Base-by-base conservation (phyloP, 179 eudicot species). In the Actinidia polygama region DNA sequence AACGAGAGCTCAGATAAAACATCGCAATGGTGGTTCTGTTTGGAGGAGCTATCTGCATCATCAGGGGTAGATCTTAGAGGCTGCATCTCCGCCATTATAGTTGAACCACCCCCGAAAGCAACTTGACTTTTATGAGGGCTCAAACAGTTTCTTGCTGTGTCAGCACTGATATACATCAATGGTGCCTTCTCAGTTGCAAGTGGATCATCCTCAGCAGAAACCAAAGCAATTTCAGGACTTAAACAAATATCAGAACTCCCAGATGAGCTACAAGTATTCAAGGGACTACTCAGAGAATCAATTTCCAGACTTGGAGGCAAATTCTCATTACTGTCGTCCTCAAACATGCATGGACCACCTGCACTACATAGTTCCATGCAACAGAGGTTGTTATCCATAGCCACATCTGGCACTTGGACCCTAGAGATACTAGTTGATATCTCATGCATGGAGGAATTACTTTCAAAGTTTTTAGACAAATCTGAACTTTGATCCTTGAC, bases 351-450 rank as follows among this genome's bases (percentile, higher is more conserved):
- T 78, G 82, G 49, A n/a, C 75, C 85, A 77, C 40, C 79, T 24
- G n/a, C 66, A 61, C 59, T 40, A 21, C 24, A 19, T 73, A 51
- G 51, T 57, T 78, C 79, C 26, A 44, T 73, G 77, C 53, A 26
- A 73, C 75, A 74, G 72, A 15, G 55, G 23, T 44, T 79, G 30
- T 51, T 75, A 46, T 47, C 72, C 71, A 40, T 76, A 16, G 54
- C 81, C 78, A 69, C 67, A 40, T 72, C 77, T 77, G 85, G 83
- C 86, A 57, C 83, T 46, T 74, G 83, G 44, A 30, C 79, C 55
- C 40, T 81, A 58, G 66, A 68, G 58, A 66, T 57, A 63, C 47
- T 40, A 63, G 21, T 71, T 10, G 87, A 76, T 47, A 73, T 54
- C 64, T 78, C 86, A 10, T 81, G 68, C 36, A 62, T 70, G 84